These are phyloP conservation scores for Talaromyces adpressus DNA, from an alignment of 495 filamentous ascomycete species.

Conservation along the genomic window DNA sequence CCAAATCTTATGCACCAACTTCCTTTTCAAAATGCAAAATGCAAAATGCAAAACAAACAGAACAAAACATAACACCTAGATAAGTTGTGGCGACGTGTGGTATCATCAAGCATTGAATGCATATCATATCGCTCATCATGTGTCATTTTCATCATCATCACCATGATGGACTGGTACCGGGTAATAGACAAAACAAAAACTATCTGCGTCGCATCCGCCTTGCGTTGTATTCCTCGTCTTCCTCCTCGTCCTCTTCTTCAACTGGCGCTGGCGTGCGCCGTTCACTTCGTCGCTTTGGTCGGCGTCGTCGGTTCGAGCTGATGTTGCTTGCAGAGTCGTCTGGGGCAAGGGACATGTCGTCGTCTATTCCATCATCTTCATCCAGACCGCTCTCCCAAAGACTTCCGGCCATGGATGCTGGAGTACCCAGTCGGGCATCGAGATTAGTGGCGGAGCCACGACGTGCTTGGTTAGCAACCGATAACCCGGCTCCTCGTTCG, in stretches of 20 bases:
- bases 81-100: background rate
- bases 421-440: constrained; percentile 52
- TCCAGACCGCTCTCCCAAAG: constrained; percentile 38
- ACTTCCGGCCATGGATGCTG: constrained; percentile 35
- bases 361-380: constrained; percentile 55
- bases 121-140: background rate
- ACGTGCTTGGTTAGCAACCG: constrained; percentile 68
- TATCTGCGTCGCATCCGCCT: constrained; percentile 22
- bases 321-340: constrained; percentile 83
- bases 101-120: background rate
- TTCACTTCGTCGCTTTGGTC: constrained; percentile 64
- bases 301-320: constrained; percentile 60
- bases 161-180: background rate
- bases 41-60: background rate
- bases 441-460: constrained; percentile 40
- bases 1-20: background rate
- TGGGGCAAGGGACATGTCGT: constrained; percentile 59
- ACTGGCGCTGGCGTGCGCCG: constrained; percentile 76
- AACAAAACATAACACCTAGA: background rate
- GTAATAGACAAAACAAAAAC: background rate
- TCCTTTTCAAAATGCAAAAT: background rate
- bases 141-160: background rate
- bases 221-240: constrained; percentile 16
- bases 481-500: constrained; percentile 70
- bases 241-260: constrained; percentile 70